phyloP scores from a whole-genome alignment of 305 asterid genomes.

The Solanum aculeatissimum region DNA sequence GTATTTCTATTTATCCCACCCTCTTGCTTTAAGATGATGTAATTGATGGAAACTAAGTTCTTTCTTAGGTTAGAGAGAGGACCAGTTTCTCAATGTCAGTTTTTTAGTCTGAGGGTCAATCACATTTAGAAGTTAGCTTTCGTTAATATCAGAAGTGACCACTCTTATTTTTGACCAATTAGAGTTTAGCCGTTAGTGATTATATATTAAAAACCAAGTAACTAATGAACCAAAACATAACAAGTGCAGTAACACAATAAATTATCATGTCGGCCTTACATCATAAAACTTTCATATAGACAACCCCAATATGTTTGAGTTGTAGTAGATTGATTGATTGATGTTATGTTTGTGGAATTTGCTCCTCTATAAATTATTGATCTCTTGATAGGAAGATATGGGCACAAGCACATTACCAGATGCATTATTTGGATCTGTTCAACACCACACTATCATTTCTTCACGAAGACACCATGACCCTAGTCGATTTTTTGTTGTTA shows the following conservation, averaged over 20 bases:
- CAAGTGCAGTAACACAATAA: neutral
- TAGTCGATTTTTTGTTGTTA: neutral
- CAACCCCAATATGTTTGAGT: neutral
- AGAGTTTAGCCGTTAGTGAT: neutral
- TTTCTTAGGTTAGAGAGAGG: neutral
- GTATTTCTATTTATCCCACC: neutral
- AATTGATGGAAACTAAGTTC: neutral
- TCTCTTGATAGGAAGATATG: constrained; percentile 14
- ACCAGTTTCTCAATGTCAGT: neutral
- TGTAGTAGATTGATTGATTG: neutral
- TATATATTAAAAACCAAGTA: neutral
- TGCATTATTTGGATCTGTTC: constrained; percentile 4
- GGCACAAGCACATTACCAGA: constrained; percentile 12
- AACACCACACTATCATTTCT: neutral
- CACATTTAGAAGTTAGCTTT: neutral
- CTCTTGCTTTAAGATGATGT: neutral
- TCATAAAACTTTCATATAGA: neutral
- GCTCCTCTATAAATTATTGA: neutral
- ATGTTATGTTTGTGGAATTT: neutral
- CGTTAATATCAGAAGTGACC: neutral
- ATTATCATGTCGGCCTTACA: neutral
- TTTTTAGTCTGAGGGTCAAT: neutral
- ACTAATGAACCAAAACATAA: neutral
- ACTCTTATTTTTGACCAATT: neutral
- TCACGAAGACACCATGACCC: neutral